Evolutionary conservation across 345 rosid species (phyloP), one percentile per base, ranked within the genome.

Genomic region (Linum trigynum): DNA sequence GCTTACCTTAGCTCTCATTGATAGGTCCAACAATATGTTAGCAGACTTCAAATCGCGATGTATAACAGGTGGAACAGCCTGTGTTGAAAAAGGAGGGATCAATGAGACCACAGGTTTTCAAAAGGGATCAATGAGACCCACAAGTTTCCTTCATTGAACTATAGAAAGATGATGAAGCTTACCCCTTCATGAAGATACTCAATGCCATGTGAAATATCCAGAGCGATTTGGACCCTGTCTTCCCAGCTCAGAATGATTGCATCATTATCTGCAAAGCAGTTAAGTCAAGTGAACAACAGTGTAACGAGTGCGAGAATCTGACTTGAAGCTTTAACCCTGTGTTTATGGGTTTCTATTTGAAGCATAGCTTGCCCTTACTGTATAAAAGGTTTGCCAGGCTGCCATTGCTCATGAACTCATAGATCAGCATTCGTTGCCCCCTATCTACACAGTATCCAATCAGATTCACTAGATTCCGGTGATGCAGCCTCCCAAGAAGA

Each of bases 31-130:
- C 73, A 90, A 71, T 70, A 94, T 90, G 74, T 94, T 88, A 17
- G 97, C 96, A 1, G 99, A 88, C 79, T 88, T 94, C n/a, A 94
- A 78, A 74, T 94, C 99, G 35, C 99, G 92, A 67, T 94, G 99
- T 56, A 94, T 83, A 63, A 94, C 97, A 0, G 96, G 92, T 4
- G 97, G 99, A 40, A 86, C 92, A 15, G 99, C 97, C 96, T 86
- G 86, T 66, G 65, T 58, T 69, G 32, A 23, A 23, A 23, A 23
- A 23, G 57, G 64, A 36, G 32, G 32, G 32, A 23, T 23, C 32
- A 23, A 23, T 23, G 32, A 23, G 32, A 23, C 32, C 32, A 23
- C 32, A 23, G 1, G 32, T 23, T 23, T 23, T 23, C 32, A 23
- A 23, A 23, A 43, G 58, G 59, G 41, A 36, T 16, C 55, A 23